Base-by-base conservation (phyloP, 345 rosid species). In the Populus deltoides region DNA sequence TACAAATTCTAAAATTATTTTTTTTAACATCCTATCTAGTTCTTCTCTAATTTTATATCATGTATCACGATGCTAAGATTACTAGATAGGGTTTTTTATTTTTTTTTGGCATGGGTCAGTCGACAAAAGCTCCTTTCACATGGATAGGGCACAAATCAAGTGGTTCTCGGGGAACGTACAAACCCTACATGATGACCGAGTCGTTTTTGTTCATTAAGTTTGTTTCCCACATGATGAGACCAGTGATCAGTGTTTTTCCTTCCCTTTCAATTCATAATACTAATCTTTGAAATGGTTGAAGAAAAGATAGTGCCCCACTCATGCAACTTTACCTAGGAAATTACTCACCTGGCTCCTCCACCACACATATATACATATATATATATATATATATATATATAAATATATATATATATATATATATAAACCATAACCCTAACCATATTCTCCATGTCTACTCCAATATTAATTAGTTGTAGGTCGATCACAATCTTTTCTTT, bases 121-220 rank as follows among this genome's bases (percentile, higher is more conserved):
- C 51, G 35, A 72, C 75, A 51, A 31, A 51, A 31, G 29, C 12
- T 33, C n/a, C 5, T 55, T 55, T 57, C 65, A 73, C 68, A 73
- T 73, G 53, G 68, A 73, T 73, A 8, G 68, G 76, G 76, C 36
- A 61, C 20, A 29, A 72, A 53, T 31, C 33, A 72, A 43, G 75
- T 53, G 65, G 75, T 70, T 22, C 36, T 43, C 13, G 73, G 59
- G 59, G 31, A 25, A 6, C 47, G 47, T 24, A 20, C 27, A 43
- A 62, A 24, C 51, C 74, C n/a, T 8, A 8, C 24, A 55, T 55
- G n/a, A 45, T 47, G 73, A 70, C 38, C 16, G 11, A 27, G 61
- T 47, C 57, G 29, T 70, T 24, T 47, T 70, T 71, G 35, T 51
- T 47, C 75, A 15, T 43, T n/a, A 57, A n/a, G 27, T 57, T 57